phyloP scores from a whole-genome alignment of 805 yeast species.

The Lipomyces starkeyi region DNA sequence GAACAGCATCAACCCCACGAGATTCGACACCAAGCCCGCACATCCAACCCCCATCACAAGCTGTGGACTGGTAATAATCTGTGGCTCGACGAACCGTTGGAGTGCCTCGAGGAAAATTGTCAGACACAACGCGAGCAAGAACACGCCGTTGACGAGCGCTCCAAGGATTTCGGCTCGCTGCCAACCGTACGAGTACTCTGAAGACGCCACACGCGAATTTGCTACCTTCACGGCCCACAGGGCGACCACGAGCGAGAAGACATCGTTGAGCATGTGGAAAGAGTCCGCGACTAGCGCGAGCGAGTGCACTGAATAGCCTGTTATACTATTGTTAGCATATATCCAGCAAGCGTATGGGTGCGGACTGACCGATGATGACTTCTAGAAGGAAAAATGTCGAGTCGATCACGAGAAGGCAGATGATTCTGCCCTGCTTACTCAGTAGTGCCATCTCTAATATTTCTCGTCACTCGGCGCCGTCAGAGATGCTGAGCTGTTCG shows the following conservation, averaged over 20 bases:
- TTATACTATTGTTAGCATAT: neutral
- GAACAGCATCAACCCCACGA: slow-evolving; percentile 83
- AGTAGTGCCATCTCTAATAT: slow-evolving; percentile 23
- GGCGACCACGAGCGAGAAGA: slow-evolving; percentile 85
- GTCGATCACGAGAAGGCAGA: slow-evolving; percentile 74
- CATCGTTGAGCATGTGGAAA: slow-evolving; percentile 96
- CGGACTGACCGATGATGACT: slow-evolving; percentile 65
- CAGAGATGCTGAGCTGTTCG: neutral
- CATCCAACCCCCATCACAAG: slow-evolving; percentile 81
- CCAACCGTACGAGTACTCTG: slow-evolving; percentile 95
- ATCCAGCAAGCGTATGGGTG: neutral
- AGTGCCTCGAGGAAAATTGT: slow-evolving; percentile 91
- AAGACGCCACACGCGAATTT: slow-evolving; percentile 77
- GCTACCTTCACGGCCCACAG: slow-evolving; percentile 96
- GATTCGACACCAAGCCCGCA: slow-evolving; percentile 81
- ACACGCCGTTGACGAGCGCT: slow-evolving; percentile 92
- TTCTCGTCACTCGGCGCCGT: neutral
- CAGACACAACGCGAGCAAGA: slow-evolving; percentile 87
- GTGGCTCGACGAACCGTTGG: slow-evolving; percentile 85
- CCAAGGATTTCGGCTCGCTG: slow-evolving; percentile 97
- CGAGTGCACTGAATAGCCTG: slow-evolving; percentile 83
- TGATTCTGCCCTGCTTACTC: slow-evolving; percentile 55
- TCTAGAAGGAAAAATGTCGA: slow-evolving; percentile 84
- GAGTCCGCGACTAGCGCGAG: slow-evolving; percentile 95
- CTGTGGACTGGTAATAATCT: slow-evolving; percentile 77